These are phyloP conservation scores for Neurospora tetrasperma DNA, from an alignment of 495 filamentous ascomycete species.

Conservation along the genomic window DNA sequence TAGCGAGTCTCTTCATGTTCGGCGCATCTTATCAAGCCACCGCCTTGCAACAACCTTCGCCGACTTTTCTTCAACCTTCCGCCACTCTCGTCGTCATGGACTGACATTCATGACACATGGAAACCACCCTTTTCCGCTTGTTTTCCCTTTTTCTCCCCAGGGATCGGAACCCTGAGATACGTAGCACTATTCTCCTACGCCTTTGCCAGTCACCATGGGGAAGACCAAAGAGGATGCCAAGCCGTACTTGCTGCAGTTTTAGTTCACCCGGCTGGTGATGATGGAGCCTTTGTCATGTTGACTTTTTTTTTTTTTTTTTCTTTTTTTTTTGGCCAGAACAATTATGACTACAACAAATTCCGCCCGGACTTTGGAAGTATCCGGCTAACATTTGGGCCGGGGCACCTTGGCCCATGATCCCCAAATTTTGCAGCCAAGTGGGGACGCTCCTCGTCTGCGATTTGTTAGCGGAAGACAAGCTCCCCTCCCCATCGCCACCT, in stretches of 20 bases:
- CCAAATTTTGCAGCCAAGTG: not conserved
- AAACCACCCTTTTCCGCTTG: not conserved
- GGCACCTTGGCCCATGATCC: not conserved
- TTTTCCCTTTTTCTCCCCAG: not conserved
- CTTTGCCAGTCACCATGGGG: not conserved
- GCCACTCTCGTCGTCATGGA: not conserved
- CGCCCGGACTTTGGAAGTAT: not conserved
- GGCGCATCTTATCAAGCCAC: not conserved
- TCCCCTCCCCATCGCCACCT: not conserved
- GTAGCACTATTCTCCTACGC: not conserved
- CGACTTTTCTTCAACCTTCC: not conserved
- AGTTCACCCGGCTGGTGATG: not conserved
- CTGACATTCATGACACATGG: not conserved
- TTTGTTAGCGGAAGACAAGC: not conserved
- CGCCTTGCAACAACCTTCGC: not conserved
- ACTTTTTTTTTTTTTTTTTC: not conserved
- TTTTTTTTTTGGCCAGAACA: not conserved
- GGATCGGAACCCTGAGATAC: not conserved
- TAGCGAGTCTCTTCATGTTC: not conserved
- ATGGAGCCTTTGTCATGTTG: not conserved
- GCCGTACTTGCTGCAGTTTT: conserved; percentile 3
- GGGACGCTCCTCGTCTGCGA: not conserved
- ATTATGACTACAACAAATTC: not conserved
- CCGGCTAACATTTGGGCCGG: not conserved
- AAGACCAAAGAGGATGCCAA: conserved; percentile 4